Conservation (phyloP, 169 alveolate genomes). For the Pseudocohnilembus persalinus region DNA sequence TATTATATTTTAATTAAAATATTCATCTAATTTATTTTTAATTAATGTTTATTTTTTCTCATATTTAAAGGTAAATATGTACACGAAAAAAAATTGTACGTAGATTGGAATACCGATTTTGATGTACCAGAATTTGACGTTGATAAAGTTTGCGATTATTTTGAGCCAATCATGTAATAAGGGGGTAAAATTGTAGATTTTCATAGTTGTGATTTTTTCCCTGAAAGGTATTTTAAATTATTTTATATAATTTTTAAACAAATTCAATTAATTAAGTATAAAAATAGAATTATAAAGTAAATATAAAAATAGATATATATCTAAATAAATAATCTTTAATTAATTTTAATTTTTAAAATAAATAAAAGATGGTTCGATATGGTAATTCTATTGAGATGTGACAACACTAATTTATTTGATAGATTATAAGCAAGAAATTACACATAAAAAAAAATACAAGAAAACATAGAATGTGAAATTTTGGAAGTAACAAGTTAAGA, state of each 20-base stretch:
- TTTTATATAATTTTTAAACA: neutral
- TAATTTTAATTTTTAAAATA: too few relatives aligned
- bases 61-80: conserved; percentile 62
- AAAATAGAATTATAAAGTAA: too few relatives aligned
- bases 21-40: too few relatives aligned
- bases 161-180: conserved; percentile 64
- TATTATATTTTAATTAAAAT: too few relatives aligned
- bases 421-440: conserved; percentile 81
- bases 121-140: conserved; percentile 83
- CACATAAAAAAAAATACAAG: conserved; percentile 76
- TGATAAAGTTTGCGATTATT: conserved; percentile 83
- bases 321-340: too few relatives aligned
- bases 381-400: conserved; percentile 73
- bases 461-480: conserved; percentile 83
- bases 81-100: conserved; percentile 68
- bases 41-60: too few relatives aligned
- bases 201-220: conserved; percentile 79
- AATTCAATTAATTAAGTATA: too few relatives aligned
- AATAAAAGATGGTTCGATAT: conserved; percentile 68
- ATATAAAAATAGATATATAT: too few relatives aligned
- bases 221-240: conserved; percentile 51
- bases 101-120: conserved; percentile 78
- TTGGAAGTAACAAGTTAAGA: conserved; percentile 82
- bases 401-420: conserved; percentile 78
- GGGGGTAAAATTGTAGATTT: conserved; percentile 82